A percentile compares a stretch with the other conserved stretches of the same genome.
phyloP scores from a whole-genome alignment of 768 basidiomycete genomes.

The Suillus hirtellus region DNA sequence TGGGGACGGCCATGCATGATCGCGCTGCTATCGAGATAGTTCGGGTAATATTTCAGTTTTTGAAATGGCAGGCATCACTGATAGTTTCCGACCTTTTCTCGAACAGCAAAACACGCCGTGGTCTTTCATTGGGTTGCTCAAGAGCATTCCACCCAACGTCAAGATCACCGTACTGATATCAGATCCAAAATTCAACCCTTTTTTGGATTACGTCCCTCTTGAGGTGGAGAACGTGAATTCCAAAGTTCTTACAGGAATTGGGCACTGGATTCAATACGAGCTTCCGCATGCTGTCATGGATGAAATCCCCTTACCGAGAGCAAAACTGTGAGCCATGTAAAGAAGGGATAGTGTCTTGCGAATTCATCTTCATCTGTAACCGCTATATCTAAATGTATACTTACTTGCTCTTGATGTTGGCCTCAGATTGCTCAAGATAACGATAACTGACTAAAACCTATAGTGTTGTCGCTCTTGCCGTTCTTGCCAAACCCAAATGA shows the following conservation, averaged over 20 bases:
- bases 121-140: background rate
- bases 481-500: background rate
- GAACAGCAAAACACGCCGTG: background rate
- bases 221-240: background rate
- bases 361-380: background rate
- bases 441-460: background rate
- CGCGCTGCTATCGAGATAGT: background rate
- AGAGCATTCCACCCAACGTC: background rate
- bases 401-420: background rate
- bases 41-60: background rate
- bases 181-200: background rate
- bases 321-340: background rate
- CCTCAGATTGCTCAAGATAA: background rate
- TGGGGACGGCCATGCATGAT: background rate
- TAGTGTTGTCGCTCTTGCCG: background rate
- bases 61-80: background rate
- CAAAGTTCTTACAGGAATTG: background rate
- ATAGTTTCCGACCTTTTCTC: background rate
- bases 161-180: background rate
- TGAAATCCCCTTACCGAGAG: conserved; percentile 6
- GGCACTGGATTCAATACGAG: conserved; percentile 11
- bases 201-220: background rate
- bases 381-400: background rate
- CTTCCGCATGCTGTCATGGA: conserved; percentile 8
- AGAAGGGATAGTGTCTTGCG: background rate